Base-by-base conservation (phyloP, 495 filamentous ascomycete species). In the Immersiella caudata region DNA sequence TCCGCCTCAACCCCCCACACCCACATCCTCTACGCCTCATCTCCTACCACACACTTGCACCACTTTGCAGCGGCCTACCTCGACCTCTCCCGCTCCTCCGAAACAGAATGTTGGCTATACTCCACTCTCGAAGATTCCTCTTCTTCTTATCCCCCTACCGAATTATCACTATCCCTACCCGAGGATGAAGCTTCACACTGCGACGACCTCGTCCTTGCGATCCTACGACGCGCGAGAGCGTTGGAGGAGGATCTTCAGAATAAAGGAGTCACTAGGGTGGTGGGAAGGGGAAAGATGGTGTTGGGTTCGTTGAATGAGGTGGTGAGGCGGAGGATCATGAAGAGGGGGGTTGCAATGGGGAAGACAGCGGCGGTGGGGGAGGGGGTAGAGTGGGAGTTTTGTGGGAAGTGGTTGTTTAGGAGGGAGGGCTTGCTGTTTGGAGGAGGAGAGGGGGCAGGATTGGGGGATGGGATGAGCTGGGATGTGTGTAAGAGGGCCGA, bases 101-200 rank as follows among this genome's bases (percentile, higher is more conserved):
- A 90, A 68, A 91, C 88, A 21, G 83, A 90, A 68, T 78, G 87
- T 16, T 84, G 85, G 81, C 26, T 90, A 4, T 91, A 86, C 68
- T 82, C 78, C 29, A 87, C 85, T 21, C 69, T 86, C 0, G 88
- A 90, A 68, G 71, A 70, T 64, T 11, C 22, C 49, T 22, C 21
- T 21, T 54, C 8, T 20, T 51, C 22, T 7, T 52, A 46, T 18
- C 35, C 54, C 26, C 25, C 21, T 50, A 1, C 21, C 46, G 11
- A 46, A 4, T 1, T 51, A 6, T 25, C 49, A 16, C 14, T 20
- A 1, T 60, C 36, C 1, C 20, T 67, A 0, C 25, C 59, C 12
- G 35, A 60, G 0, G n/a, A 24, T 0, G 60, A 66, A 9, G 64
- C 25, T 1, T 0, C 5, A 0, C n/a, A 12, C 5, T 65, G 55